Percentiles rank a stretch among this genome's conserved stretches.
These are phyloP conservation scores for Blastobotrys muscicola DNA, from an alignment of 805 yeast genomes.

Conservation along the genomic window DNA sequence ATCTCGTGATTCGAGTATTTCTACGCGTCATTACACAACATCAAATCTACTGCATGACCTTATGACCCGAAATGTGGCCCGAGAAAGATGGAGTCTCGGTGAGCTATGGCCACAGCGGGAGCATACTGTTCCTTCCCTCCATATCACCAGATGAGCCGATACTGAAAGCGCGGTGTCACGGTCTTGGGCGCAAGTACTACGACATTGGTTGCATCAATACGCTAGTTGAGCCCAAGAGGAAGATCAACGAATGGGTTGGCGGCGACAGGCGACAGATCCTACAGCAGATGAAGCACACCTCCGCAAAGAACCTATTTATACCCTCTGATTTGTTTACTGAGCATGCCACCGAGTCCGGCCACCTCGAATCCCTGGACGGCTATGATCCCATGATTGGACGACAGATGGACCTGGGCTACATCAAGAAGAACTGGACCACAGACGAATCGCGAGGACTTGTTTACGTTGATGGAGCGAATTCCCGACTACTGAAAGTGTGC, in stretches of 20 bases:
- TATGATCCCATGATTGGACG: slow-evolving; percentile 11
- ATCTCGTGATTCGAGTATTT: no score
- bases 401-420: slow-evolving; percentile 6
- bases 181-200: slow-evolving; percentile 15
- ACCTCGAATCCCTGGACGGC: slow-evolving; percentile 4
- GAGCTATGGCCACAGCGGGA: slow-evolving; percentile 37
- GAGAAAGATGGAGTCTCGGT: slow-evolving; percentile 32
- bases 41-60: no score
- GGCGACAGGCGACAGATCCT: background rate
- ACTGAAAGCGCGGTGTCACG: slow-evolving; percentile 23
- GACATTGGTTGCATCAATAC: slow-evolving; percentile 8
- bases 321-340: slow-evolving; percentile 7
- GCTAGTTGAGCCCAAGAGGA: background rate
- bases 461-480: no score
- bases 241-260: background rate
- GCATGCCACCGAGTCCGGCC: slow-evolving; percentile 6
- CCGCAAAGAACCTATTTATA: slow-evolving; percentile 6
- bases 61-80: slow-evolving; percentile 29
- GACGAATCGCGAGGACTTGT: background rate
- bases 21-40: no score
- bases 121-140: slow-evolving; percentile 18
- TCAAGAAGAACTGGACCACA: background rate
- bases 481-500: no score
- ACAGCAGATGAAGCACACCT: slow-evolving; percentile 2
- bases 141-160: slow-evolving; percentile 15